These are phyloP conservation scores for Xylaria sp. DNA, from an alignment of 2,329 filamentous ascomycete genomes.

Conservation along the genomic window DNA sequence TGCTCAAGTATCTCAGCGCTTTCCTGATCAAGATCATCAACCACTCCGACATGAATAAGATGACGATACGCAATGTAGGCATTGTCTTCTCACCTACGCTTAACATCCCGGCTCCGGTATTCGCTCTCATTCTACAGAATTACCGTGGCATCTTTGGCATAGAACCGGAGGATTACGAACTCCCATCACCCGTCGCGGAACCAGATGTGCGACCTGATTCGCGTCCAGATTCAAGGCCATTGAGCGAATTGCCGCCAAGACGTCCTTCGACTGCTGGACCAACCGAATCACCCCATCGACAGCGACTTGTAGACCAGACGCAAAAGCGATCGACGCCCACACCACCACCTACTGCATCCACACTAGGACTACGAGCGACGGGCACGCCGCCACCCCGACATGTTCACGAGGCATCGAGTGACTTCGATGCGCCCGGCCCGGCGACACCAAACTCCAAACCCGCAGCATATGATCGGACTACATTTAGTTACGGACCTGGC, in stretches of 20 bases:
- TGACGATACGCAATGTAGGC: conserved; percentile 95
- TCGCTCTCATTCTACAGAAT: conserved; percentile 88
- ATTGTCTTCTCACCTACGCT: conserved; percentile 97
- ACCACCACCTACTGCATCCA: conserved; percentile 37
- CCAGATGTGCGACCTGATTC: conserved; percentile 3
- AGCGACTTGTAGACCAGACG: conserved; percentile 42
- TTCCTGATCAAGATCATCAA: conserved; percentile 92
- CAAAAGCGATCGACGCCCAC: conserved; percentile 43
- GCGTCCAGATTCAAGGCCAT: conserved; percentile 28
- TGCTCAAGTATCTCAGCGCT: conserved; percentile 78
- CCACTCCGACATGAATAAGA: conserved; percentile 87
- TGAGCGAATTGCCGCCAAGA: conserved; percentile 33
- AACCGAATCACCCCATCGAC: conserved; percentile 48
- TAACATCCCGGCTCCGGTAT: conserved; percentile 91
- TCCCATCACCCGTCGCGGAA: conserved; percentile 42
- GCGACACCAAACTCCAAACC: conserved; percentile 18
- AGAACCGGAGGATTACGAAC: conserved; percentile 58
- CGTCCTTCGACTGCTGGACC: conserved; percentile 48
- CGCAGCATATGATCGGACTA: conserved; percentile 35
- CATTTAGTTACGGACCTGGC: conserved; percentile 17
- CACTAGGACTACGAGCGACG: conserved; percentile 29
- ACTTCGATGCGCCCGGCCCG: conserved; percentile 32
- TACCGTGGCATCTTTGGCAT: conserved; percentile 80
- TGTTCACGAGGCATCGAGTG: conserved; percentile 40
- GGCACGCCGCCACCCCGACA: conserved; percentile 42